Percentiles rank a stretch among this genome's conserved stretches.
phyloP scores from a whole-genome alignment of 495 filamentous ascomycete species.

The Darksidea phi region DNA sequence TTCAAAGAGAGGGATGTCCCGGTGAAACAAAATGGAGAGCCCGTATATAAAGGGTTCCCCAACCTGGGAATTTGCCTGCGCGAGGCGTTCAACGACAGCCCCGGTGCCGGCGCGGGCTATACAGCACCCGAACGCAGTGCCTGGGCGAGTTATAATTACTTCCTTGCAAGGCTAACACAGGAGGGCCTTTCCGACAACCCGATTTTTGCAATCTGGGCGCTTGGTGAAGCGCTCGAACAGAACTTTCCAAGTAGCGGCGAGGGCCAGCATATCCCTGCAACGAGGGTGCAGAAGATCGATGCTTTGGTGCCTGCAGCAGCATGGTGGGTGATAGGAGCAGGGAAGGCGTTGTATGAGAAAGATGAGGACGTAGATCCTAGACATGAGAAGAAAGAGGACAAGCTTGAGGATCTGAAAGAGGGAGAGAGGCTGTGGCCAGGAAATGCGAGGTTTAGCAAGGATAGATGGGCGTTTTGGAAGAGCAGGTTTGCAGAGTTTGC shows the following conservation, averaged over 20 bases:
- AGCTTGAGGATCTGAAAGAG: slow-evolving; percentile 8
- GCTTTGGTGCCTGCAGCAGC: slow-evolving; percentile 22
- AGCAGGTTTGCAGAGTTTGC: slow-evolving; percentile 24
- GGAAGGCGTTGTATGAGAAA: slow-evolving; percentile 19
- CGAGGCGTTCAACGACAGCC: slow-evolving; percentile 20
- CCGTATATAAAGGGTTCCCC: not conserved
- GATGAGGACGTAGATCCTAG: slow-evolving; percentile 19
- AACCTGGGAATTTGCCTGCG: slow-evolving; percentile 4
- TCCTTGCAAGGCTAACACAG: slow-evolving; percentile 18
- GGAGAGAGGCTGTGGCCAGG: not conserved
- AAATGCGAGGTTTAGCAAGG: slow-evolving; percentile 24
- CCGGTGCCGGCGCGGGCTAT: slow-evolving; percentile 13
- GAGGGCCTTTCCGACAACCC: slow-evolving; percentile 9
- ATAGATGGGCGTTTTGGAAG: slow-evolving; percentile 29
- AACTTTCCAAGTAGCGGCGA: slow-evolving; percentile 1
- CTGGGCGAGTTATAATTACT: slow-evolving; percentile 29
- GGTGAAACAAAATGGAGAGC: not conserved
- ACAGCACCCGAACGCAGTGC: slow-evolving; percentile 25
- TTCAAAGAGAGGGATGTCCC: not conserved
- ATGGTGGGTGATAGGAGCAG: slow-evolving; percentile 23
- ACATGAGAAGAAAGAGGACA: slow-evolving; percentile 17
- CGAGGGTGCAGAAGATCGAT: slow-evolving; percentile 11
- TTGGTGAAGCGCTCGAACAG: slow-evolving; percentile 22
- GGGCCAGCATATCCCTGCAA: not conserved
- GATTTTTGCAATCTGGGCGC: slow-evolving; percentile 17